Conservation (phyloP, 2,329 filamentous ascomycete species). For the Annulohypoxylon truncatum region DNA sequence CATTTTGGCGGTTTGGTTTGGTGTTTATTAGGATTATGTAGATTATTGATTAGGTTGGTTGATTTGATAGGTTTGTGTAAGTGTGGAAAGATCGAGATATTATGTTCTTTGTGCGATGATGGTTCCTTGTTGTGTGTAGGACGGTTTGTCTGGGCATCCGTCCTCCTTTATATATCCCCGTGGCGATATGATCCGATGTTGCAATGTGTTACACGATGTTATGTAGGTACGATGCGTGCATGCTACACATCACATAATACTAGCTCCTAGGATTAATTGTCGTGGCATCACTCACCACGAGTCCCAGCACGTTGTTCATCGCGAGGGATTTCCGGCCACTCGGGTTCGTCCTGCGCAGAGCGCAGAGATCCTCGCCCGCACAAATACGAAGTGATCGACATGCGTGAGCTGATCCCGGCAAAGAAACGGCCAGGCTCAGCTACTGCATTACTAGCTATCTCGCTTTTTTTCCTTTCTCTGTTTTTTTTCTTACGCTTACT, state of each 20-base stretch:
- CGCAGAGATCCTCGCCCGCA: neutral
- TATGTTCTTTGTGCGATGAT: constrained; percentile 1
- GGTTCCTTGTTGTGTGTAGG: neutral
- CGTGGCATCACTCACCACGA: constrained; percentile 26
- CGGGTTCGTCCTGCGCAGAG: constrained; percentile 4
- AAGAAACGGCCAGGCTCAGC: neutral
- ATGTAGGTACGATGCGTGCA: neutral
- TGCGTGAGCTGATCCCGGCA: constrained; percentile 11
- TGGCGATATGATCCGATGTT: neutral
- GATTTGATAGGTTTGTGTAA: neutral
- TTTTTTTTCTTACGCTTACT: neutral
- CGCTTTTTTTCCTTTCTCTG: neutral
- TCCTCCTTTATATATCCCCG: constrained; percentile 3
- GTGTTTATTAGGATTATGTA: neutral
- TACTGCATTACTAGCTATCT: neutral
- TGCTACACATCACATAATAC: no score
- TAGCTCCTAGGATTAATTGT: no score
- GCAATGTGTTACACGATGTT: neutral
- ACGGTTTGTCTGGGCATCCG: neutral
- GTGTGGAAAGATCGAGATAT: neutral
- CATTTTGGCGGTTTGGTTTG: constrained; percentile 39
- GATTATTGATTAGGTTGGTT: neutral
- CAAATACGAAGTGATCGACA: constrained; percentile 40
- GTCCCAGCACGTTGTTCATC: constrained; percentile 26
- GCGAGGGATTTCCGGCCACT: constrained; percentile 17